These are phyloP conservation scores for Mollisiaceae sp. DNA, from an alignment of 2,329 filamentous ascomycete species.

Conservation along the genomic window DNA sequence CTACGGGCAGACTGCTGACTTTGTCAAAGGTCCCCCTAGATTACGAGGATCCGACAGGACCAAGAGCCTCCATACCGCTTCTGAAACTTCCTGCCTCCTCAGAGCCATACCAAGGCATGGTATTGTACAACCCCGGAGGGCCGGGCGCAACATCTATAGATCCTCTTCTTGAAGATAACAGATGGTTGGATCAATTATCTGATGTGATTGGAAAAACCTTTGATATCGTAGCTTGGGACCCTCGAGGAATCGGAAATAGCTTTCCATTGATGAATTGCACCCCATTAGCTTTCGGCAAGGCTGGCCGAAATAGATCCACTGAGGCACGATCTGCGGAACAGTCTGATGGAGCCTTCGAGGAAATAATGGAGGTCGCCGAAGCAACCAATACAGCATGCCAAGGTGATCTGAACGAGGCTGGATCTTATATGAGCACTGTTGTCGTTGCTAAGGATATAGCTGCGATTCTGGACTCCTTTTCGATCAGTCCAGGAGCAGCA, in stretches of 20 bases:
- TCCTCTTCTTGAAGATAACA: neutral
- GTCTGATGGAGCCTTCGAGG: no score
- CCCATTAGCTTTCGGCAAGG: neutral
- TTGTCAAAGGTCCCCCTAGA: no score
- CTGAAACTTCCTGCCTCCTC: no score
- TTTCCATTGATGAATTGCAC: neutral
- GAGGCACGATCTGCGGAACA: no score
- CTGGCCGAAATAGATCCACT: neutral
- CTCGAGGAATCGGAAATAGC: neutral
- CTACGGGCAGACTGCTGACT: no score
- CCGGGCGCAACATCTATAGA: neutral
- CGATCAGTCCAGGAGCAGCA: neutral
- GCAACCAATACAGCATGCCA: no score
- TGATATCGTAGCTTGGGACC: constrained; percentile 3
- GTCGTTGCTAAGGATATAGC: constrained; percentile 14
- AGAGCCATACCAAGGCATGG: neutral
- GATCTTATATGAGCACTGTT: no score
- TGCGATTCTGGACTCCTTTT: constrained; percentile 13
- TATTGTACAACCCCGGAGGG: constrained; percentile 1
- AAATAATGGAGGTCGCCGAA: no score
- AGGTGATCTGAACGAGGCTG: no score
- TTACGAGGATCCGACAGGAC: no score
- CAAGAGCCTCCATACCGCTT: no score
- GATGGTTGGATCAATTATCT: neutral
- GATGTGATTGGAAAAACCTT: neutral